Conservation (phyloP, 2,329 filamentous ascomycete genomes). For the Sarocladium oryzae region DNA sequence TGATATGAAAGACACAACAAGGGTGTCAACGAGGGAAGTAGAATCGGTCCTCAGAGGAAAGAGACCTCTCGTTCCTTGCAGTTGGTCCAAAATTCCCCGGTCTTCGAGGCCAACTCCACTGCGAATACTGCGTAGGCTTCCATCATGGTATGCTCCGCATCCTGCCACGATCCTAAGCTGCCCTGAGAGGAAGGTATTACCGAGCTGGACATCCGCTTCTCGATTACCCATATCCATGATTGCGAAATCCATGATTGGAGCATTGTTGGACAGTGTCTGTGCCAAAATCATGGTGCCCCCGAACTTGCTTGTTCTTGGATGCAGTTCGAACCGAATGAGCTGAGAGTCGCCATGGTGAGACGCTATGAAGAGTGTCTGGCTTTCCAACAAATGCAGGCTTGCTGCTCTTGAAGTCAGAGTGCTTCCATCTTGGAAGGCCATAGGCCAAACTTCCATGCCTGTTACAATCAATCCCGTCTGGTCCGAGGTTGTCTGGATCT, state of each 20-base stretch:
- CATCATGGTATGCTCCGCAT: constrained; percentile 84
- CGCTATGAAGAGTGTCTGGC: constrained; percentile 72
- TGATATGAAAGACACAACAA: constrained; percentile 74
- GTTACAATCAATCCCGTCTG: constrained; percentile 61
- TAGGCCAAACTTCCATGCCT: constrained; percentile 59
- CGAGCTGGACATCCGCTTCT: constrained; percentile 64
- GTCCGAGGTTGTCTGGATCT: constrained; percentile 63
- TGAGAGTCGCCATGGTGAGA: constrained; percentile 93
- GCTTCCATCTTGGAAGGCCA: constrained; percentile 22
- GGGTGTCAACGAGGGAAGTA: constrained; percentile 53
- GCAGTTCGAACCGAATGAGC: constrained; percentile 43
- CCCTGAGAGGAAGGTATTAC: constrained; percentile 89
- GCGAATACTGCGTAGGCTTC: constrained; percentile 80
- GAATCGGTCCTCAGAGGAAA: constrained; percentile 57
- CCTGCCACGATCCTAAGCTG: constrained; percentile 91
- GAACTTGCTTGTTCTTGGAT: background rate
- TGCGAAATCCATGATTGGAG: constrained; percentile 86
- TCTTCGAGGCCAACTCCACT: constrained; percentile 93
- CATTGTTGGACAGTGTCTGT: constrained; percentile 70
- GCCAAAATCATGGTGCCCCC: constrained; percentile 50
- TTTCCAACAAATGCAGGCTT: constrained; percentile 69
- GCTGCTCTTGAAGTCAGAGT: constrained; percentile 64
- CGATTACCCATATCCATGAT: constrained; percentile 94
- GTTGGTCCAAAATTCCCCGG: constrained; percentile 71
- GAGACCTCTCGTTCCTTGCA: constrained; percentile 66